Conservation (phyloP, 257 asterid species). For the Handroanthus guayacan region DNA sequence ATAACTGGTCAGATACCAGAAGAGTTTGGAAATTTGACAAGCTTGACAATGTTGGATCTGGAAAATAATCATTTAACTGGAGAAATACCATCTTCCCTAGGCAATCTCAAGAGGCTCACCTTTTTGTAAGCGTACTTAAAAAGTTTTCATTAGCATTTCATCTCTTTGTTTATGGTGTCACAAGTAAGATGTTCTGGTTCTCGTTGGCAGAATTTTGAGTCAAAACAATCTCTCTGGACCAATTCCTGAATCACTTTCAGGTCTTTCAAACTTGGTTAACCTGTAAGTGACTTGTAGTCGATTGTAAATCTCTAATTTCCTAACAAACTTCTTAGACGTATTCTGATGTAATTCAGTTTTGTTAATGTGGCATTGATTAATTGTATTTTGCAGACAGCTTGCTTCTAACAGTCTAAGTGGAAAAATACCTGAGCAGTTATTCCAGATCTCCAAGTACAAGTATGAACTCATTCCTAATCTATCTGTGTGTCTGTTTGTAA, state of each 20-base stretch:
- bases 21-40: conserved; percentile 79
- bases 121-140: conserved; percentile 67
- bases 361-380: conserved; percentile 29
- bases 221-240: conserved; percentile 78
- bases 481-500: not conserved
- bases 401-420: conserved; percentile 81
- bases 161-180: conserved; percentile 9
- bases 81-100: conserved; percentile 82
- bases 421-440: conserved; percentile 68
- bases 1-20: conserved; percentile 81
- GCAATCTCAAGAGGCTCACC: conserved; percentile 73
- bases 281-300: conserved; percentile 55
- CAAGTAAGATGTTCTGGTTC: conserved; percentile 29
- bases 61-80: conserved; percentile 76
- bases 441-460: conserved; percentile 80
- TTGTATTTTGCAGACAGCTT: conserved; percentile 71
- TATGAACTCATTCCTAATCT: conserved; percentile 42
- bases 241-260: conserved; percentile 81
- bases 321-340: not conserved
- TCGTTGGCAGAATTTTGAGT: conserved; percentile 66
- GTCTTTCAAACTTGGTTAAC: conserved; percentile 60
- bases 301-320: not conserved
- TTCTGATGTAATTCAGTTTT: conserved; percentile 2
- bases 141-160: conserved; percentile 9
- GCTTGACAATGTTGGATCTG: conserved; percentile 85